A percentile compares a stretch with the other conserved stretches of the same genome.
These are phyloP conservation scores for Arachis stenosperma DNA, from an alignment of 306 rosid species.

Conservation along the genomic window DNA sequence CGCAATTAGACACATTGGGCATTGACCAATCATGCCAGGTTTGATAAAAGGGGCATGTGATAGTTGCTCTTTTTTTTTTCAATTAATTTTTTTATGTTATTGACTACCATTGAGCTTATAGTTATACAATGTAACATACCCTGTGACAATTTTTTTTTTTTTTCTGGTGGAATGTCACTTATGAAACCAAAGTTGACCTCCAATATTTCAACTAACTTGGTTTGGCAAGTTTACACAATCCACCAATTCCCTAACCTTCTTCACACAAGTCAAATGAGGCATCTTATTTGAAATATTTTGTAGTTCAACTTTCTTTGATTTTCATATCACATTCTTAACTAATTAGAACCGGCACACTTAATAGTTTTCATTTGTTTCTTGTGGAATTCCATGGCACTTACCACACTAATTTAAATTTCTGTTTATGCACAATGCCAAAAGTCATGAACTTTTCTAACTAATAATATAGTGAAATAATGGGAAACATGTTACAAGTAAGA, in stretches of 20 bases:
- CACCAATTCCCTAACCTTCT: slow-evolving; percentile 49
- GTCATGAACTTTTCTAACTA: neutral
- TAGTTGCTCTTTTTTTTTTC: neutral
- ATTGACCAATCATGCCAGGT: slow-evolving; percentile 14
- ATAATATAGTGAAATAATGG: no score
- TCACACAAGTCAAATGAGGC: slow-evolving; percentile 22
- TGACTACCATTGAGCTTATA: neutral
- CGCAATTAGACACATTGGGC: neutral
- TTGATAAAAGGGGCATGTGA: neutral
- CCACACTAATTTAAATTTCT: neutral
- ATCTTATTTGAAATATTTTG: neutral
- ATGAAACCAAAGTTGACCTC: slow-evolving; percentile 20
- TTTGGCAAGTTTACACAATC: slow-evolving; percentile 17
- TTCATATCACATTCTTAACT: slow-evolving; percentile 20
- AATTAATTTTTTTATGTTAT: neutral
- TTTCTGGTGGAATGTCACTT: slow-evolving; percentile 15
- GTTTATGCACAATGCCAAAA: no score
- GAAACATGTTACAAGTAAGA: no score
- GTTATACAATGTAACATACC: neutral
- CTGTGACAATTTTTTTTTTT: neutral
- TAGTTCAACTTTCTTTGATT: slow-evolving; percentile 33
- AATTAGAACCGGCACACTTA: neutral
- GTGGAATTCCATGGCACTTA: neutral
- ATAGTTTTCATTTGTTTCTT: slow-evolving; percentile 2
- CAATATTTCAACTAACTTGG: slow-evolving; percentile 33